Percentiles rank a stretch among this genome's conserved stretches.
Conservation (phyloP, 495 filamentous ascomycete genomes). For the Lepraria neglecta region DNA sequence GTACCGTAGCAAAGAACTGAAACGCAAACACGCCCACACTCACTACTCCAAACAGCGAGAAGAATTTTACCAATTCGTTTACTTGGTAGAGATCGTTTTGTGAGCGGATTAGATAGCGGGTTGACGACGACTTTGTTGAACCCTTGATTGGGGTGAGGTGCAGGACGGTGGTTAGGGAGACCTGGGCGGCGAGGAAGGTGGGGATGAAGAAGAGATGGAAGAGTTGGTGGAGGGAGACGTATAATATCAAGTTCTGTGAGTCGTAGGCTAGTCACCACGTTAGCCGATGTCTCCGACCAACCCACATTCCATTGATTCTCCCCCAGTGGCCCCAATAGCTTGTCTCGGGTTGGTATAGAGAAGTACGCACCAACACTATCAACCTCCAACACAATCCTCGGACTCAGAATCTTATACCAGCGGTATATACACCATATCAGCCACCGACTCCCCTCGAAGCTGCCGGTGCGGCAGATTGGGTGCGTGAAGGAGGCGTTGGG, state of each 20-base stretch:
- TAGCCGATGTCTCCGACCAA: neutral
- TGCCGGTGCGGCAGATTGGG: conserved; percentile 70
- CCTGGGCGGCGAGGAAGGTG: conserved; percentile 49
- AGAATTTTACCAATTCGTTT: conserved; percentile 69
- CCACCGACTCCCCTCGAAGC: conserved; percentile 50
- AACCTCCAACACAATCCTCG: conserved; percentile 61
- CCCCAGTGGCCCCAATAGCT: neutral
- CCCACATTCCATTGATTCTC: neutral
- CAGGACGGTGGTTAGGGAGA: conserved; percentile 68
- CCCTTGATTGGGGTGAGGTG: conserved; percentile 36
- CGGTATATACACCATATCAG: conserved; percentile 64
- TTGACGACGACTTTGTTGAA: neutral
- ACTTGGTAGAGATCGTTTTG: conserved; percentile 83
- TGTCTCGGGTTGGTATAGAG: neutral
- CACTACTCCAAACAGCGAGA: conserved; percentile 18
- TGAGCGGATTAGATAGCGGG: conserved; percentile 56
- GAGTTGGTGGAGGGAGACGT: conserved; percentile 61
- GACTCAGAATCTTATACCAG: conserved; percentile 82
- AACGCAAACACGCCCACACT: conserved; percentile 40
- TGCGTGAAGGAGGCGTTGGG: conserved; percentile 65
- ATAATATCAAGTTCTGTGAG: conserved; percentile 54
- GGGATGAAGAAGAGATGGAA: conserved; percentile 75
- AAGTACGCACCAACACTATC: conserved; percentile 58
- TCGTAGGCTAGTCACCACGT: conserved; percentile 53
- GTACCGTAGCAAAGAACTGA: conserved; percentile 55